A percentile compares a stretch with the other conserved stretches of the same genome.
These are phyloP conservation scores for Fusarium miscanthi DNA, from an alignment of 2,329 filamentous ascomycete genomes.

Conservation along the genomic window DNA sequence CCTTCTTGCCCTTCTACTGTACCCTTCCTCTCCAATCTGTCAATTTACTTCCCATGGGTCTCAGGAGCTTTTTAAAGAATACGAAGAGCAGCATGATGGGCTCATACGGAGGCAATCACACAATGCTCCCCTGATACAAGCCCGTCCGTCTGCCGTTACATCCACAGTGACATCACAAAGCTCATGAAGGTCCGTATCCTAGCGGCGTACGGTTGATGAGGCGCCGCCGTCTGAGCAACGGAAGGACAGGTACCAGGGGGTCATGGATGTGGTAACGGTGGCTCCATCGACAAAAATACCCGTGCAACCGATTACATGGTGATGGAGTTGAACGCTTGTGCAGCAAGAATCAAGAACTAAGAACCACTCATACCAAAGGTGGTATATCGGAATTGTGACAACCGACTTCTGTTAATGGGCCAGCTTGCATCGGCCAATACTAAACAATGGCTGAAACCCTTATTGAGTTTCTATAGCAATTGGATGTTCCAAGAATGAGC, in stretches of 20 bases:
- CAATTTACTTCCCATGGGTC: slow-evolving; percentile 6
- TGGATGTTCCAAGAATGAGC: slow-evolving; percentile 17
- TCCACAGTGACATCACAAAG: slow-evolving; percentile 41
- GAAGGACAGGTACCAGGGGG: slow-evolving; percentile 25
- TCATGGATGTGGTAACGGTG: slow-evolving; percentile 4
- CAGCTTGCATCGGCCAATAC: slow-evolving; percentile 3
- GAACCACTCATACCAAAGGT: not conserved
- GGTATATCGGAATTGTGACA: slow-evolving; percentile 19
- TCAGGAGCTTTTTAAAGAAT: slow-evolving; percentile 25
- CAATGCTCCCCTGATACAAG: slow-evolving; percentile 3
- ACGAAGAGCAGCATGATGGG: slow-evolving; percentile 25
- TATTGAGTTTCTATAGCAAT: slow-evolving; percentile 24
- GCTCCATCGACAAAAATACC: slow-evolving; percentile 24
- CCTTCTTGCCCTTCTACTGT: not conserved
- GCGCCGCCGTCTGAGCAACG: slow-evolving; percentile 26
- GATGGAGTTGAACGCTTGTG: slow-evolving; percentile 2
- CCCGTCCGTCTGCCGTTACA: slow-evolving; percentile 21
- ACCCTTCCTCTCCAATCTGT: not conserved
- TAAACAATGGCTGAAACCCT: slow-evolving; percentile 33
- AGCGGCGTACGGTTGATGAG: slow-evolving; percentile 15
- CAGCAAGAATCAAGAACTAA: not conserved
- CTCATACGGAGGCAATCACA: slow-evolving; percentile 3
- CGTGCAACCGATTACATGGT: slow-evolving; percentile 9
- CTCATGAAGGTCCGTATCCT: slow-evolving; percentile 14
- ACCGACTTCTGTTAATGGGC: not conserved